Conservation (phyloP, 176 grass and related monocot species). For the Guadua angustifolia region DNA sequence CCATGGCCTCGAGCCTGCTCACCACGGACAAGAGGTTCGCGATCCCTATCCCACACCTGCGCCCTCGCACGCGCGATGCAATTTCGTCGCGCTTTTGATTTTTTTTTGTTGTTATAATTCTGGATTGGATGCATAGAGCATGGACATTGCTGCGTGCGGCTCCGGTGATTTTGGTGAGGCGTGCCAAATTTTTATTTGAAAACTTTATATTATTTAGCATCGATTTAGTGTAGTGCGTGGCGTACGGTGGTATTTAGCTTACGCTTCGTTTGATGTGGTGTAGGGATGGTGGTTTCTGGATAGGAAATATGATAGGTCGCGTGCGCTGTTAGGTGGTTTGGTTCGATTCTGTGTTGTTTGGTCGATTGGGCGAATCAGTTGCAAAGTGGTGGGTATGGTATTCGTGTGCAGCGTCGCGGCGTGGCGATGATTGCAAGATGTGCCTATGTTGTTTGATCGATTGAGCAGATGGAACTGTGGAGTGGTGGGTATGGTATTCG, state of each 20-base stretch:
- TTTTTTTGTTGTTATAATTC: background rate
- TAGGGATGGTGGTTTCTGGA: conserved; percentile 1
- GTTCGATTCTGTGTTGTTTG: background rate
- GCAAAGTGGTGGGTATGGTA: background rate
- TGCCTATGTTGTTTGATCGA: background rate
- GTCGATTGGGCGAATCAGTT: background rate
- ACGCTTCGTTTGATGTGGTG: background rate
- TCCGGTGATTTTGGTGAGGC: conserved; percentile 1
- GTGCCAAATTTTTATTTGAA: background rate
- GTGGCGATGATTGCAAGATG: background rate
- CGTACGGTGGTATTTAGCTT: background rate
- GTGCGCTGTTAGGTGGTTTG: background rate
- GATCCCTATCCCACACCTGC: background rate
- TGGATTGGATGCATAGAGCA: background rate
- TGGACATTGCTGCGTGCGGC: conserved; percentile 27
- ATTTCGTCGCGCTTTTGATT: background rate
- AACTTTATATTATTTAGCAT: background rate
- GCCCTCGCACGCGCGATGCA: background rate
- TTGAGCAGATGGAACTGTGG: background rate
- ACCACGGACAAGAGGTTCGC: conserved; percentile 57
- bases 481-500: background rate
- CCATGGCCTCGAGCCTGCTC: conserved; percentile 57
- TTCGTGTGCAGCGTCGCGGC: background rate
- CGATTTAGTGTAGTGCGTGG: background rate
- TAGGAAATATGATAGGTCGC: background rate